Percentiles rank a stretch among this genome's conserved stretches.
phyloP scores from a whole-genome alignment of 768 basidiomycete genomes.

The Tulasnella sp. region DNA sequence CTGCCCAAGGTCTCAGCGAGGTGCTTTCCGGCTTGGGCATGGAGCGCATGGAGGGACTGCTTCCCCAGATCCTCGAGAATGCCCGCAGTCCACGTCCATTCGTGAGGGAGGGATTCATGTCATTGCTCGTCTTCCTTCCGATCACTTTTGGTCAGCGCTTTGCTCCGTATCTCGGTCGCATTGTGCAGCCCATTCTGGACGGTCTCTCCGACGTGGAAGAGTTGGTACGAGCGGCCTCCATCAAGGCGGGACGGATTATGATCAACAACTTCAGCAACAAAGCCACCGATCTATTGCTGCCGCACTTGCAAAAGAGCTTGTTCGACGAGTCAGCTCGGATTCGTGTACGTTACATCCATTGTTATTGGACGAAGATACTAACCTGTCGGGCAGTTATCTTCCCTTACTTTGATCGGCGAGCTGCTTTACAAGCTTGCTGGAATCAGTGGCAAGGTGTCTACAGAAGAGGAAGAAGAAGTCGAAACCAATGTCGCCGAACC shows the following conservation, averaged over 20 bases:
- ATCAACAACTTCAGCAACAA: constrained; percentile 90
- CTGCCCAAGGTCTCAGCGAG: constrained; percentile 95
- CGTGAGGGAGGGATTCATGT: constrained; percentile 98
- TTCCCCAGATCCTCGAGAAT: constrained; percentile 92
- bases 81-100: constrained; percentile 88
- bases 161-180: constrained; percentile 92
- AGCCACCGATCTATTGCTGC: constrained; percentile 91
- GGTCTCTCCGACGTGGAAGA: constrained; percentile 93
- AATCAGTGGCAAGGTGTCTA: constrained; percentile 84
- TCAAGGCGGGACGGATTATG: constrained; percentile 98
- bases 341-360: constrained; percentile 54
- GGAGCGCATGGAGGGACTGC: constrained; percentile 90
- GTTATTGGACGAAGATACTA: constrained; percentile 33
- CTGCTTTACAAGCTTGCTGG: constrained; percentile 96
- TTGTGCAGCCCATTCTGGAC: constrained; percentile 87
- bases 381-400: constrained; percentile 68
- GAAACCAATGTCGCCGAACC: constrained; percentile 72
- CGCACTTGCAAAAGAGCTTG: constrained; percentile 93
- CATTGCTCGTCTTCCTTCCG: constrained; percentile 90
- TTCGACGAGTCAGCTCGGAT: constrained; percentile 96
- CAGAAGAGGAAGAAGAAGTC: constrained; percentile 58
- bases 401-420: constrained; percentile 94
- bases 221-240: constrained; percentile 94
- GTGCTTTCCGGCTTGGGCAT: constrained; percentile 96
- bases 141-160: constrained; percentile 96